Conservation (phyloP, 257 asterid species). For the Avicennia marina region DNA sequence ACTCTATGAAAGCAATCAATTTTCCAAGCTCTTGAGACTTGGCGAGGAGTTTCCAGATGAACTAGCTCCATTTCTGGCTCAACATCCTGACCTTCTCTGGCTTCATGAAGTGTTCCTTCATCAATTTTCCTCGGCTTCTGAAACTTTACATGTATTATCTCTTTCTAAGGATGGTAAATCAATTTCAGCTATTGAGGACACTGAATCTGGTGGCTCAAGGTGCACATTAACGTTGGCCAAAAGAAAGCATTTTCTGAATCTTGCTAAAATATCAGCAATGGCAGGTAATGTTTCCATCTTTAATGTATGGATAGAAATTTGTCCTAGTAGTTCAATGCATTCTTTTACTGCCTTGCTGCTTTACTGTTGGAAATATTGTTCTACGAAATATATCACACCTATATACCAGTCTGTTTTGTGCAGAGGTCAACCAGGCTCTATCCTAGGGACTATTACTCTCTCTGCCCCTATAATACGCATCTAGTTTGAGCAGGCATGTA, state of each 20-base stretch:
- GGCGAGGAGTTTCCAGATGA: slow-evolving; percentile 91
- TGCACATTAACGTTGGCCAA: slow-evolving; percentile 45
- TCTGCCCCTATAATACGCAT: too few relatives aligned
- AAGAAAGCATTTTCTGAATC: slow-evolving; percentile 74
- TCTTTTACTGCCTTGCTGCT: too few relatives aligned
- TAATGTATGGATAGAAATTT: background rate
- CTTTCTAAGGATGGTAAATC: slow-evolving; percentile 52
- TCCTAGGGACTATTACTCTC: too few relatives aligned
- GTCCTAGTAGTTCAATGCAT: too few relatives aligned
- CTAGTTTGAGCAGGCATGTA: too few relatives aligned
- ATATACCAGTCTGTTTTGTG: too few relatives aligned
- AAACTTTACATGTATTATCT: slow-evolving; percentile 69
- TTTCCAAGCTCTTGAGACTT: slow-evolving; percentile 73
- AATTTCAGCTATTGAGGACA: slow-evolving; percentile 33
- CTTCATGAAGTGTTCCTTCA: slow-evolving; percentile 86
- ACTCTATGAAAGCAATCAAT: slow-evolving; percentile 61
- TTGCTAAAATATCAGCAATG: slow-evolving; percentile 78
- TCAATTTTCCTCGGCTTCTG: slow-evolving; percentile 86
- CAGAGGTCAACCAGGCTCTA: too few relatives aligned
- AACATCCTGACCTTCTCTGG: slow-evolving; percentile 77
- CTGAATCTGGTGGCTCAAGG: slow-evolving; percentile 25
- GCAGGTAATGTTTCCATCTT: slow-evolving; percentile 53
- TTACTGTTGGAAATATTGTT: too few relatives aligned
- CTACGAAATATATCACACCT: too few relatives aligned
- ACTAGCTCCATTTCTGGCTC: slow-evolving; percentile 63